phyloP scores from a whole-genome alignment of 2,329 filamentous ascomycete species.

The Laburnicola sp. region DNA sequence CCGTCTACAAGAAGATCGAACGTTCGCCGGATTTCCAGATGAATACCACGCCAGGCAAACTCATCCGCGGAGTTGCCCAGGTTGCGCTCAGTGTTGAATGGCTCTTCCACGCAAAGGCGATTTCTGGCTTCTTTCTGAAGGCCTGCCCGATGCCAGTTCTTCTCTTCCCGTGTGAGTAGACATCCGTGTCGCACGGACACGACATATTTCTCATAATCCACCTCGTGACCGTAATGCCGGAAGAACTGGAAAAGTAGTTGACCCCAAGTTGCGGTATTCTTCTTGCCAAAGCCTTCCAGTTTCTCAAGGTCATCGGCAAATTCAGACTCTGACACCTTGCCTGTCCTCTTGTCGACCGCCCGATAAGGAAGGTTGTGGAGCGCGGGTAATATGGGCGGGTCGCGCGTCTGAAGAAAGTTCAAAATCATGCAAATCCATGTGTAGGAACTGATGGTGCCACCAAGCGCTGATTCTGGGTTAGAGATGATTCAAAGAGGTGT shows the following conservation, averaged over 20 bases:
- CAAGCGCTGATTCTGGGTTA: constrained; percentile 65
- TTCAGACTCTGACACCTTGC: constrained; percentile 62
- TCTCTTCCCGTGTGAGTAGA: constrained; percentile 77
- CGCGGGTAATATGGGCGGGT: constrained; percentile 80
- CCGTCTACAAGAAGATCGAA: constrained; percentile 76
- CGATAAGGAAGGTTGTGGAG: constrained; percentile 74
- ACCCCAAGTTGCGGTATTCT: constrained; percentile 81
- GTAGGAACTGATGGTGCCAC: constrained; percentile 94
- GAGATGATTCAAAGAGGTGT: constrained; percentile 2
- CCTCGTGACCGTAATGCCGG: constrained; percentile 88
- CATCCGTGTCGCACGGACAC: constrained; percentile 84
- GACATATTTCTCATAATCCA: constrained; percentile 83
- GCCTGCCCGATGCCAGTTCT: constrained; percentile 75
- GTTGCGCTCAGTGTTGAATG: constrained; percentile 87
- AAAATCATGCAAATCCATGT: constrained; percentile 99
- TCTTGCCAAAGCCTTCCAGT: constrained; percentile 71
- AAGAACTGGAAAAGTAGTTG: constrained; percentile 95
- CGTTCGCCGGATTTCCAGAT: constrained; percentile 84
- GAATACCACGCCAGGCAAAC: constrained; percentile 87
- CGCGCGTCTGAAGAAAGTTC: constrained; percentile 87
- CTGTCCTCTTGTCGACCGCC: constrained; percentile 64
- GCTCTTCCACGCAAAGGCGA: constrained; percentile 91
- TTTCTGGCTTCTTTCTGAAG: constrained; percentile 60
- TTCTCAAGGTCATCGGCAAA: constrained; percentile 86
- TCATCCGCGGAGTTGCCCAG: constrained; percentile 96